These are phyloP conservation scores for Sporormia fimetaria DNA, from an alignment of 495 filamentous ascomycete species.

Conservation along the genomic window DNA sequence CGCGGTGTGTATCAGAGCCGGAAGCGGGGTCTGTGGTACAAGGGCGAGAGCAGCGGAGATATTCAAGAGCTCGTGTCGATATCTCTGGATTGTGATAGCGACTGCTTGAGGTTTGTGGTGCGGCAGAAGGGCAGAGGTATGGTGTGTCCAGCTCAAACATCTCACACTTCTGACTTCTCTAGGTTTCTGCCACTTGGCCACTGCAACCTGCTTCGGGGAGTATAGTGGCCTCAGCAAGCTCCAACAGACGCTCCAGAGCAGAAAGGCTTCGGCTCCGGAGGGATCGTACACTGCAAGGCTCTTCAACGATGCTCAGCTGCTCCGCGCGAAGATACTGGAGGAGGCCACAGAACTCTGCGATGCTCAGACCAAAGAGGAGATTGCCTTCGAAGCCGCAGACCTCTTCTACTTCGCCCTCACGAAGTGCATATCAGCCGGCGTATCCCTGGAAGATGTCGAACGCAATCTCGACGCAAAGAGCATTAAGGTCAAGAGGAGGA, in stretches of 20 bases:
- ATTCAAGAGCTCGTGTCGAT: constrained; percentile 79
- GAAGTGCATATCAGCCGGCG: constrained; percentile 72
- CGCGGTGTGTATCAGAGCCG: constrained; percentile 91
- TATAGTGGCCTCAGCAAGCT: constrained; percentile 71
- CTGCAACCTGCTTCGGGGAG: constrained; percentile 80
- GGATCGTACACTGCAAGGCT: constrained; percentile 90
- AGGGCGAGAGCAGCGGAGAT: constrained; percentile 88
- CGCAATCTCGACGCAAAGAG: constrained; percentile 87
- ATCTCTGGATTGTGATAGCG: constrained; percentile 80
- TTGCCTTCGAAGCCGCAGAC: constrained; percentile 90
- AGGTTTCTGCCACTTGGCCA: constrained; percentile 93
- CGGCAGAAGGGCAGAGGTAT: constrained; percentile 68
- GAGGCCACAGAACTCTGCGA: constrained; percentile 90
- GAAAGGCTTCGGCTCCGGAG: constrained; percentile 68
- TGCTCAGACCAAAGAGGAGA: constrained; percentile 65
- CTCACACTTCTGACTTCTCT: constrained; percentile 17
- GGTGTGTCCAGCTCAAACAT: constrained; percentile 16
- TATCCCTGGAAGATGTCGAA: constrained; percentile 77
- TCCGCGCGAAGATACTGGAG: constrained; percentile 95
- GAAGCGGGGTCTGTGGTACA: constrained; percentile 92
- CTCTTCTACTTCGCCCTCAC: constrained; percentile 91
- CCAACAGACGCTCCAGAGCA: constrained; percentile 67
- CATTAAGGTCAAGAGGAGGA: constrained; percentile 80
- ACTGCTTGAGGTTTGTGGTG: constrained; percentile 82
- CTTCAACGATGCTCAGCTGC: constrained; percentile 80